Conservation (phyloP, 306 rosid genomes). For the Luffa aegyptiaca region DNA sequence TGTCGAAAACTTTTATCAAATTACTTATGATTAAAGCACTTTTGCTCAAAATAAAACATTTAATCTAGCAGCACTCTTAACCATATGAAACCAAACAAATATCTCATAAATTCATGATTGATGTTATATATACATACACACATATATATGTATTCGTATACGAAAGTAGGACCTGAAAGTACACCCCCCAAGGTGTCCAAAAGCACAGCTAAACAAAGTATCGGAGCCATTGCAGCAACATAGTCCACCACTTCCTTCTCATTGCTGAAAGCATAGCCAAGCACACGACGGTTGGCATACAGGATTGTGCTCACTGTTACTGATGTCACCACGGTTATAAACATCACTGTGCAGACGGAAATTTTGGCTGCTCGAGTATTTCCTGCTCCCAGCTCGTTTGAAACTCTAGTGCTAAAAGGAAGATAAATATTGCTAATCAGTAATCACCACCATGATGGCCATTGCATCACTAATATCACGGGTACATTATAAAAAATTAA, state of each 20-base stretch:
- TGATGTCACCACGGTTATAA: slow-evolving; percentile 24
- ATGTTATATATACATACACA: neutral
- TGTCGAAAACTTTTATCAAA: neutral
- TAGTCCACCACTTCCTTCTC: slow-evolving; percentile 61
- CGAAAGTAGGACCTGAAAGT: slow-evolving; percentile 32
- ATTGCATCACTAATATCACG: neutral
- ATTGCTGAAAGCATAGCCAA: slow-evolving; percentile 48
- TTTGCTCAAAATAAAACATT: no score
- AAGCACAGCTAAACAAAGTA: slow-evolving; percentile 34
- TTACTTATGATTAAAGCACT: no score
- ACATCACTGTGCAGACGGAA: slow-evolving; percentile 35
- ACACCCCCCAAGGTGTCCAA: slow-evolving; percentile 44
- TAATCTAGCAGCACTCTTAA: no score
- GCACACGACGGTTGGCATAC: slow-evolving; percentile 29
- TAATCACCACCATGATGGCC: neutral
- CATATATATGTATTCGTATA: no score
- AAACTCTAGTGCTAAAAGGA: slow-evolving; percentile 3
- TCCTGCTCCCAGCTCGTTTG: slow-evolving; percentile 68
- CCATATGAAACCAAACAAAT: no score
- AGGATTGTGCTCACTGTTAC: slow-evolving; percentile 26
- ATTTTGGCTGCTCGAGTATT: slow-evolving; percentile 39
- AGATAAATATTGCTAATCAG: neutral
- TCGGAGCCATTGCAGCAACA: slow-evolving; percentile 54
- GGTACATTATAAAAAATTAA: no score
- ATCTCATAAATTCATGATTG: no score